A percentile compares a stretch with the other conserved stretches of the same genome.
Evolutionary conservation across 2,329 filamentous ascomycete genomes (phyloP).

Genomic region (Scleromitrula shiraiana): DNA sequence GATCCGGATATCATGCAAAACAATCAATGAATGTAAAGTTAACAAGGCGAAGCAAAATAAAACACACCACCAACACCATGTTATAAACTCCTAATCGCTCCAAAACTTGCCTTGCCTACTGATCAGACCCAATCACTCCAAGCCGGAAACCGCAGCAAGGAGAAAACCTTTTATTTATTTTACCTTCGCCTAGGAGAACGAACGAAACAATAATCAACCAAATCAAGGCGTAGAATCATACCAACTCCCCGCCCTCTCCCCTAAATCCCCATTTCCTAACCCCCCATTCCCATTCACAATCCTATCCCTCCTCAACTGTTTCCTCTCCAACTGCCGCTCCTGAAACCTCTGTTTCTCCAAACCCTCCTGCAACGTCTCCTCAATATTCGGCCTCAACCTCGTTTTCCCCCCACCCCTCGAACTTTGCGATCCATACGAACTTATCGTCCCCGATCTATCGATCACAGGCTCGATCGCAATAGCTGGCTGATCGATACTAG

Average conservation of each 20-base stretch:
- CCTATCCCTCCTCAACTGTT: neutral
- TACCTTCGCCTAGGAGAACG: too few species aligned
- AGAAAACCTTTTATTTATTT: too few species aligned
- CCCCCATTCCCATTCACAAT: neutral
- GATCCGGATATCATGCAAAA: too few species aligned
- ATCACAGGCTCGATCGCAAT: neutral
- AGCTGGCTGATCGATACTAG: neutral
- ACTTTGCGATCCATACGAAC: neutral
- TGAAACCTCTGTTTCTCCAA: neutral
- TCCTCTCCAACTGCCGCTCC: neutral
- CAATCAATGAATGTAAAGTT: too few species aligned
- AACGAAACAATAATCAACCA: too few species aligned
- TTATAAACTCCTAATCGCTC: too few species aligned
- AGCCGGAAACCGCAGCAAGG: too few species aligned
- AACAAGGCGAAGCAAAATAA: too few species aligned
- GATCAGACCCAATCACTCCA: too few species aligned
- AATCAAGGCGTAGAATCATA: constrained; percentile 4
- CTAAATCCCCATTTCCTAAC: neutral
- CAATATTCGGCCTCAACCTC: neutral
- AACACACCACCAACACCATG: too few species aligned
- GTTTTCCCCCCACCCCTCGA: neutral
- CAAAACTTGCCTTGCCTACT: too few species aligned
- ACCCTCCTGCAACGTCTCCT: neutral
- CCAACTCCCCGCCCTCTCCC: neutral
- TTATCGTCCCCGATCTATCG: neutral